Conservation (phyloP, 345 rosid species). For the Linum usitatissimum region DNA sequence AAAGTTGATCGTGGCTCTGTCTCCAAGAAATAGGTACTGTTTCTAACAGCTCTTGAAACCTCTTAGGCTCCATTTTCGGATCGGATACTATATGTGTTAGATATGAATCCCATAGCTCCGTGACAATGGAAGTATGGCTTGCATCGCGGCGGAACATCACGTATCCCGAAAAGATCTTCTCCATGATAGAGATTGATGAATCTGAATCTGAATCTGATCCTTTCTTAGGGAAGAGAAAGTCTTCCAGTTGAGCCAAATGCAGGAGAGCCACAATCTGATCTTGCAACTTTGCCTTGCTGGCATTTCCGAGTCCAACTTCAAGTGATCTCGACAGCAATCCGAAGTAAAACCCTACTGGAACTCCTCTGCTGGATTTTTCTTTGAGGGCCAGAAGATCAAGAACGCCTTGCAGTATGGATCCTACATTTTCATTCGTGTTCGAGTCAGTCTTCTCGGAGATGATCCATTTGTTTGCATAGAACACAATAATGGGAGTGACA, state of each 20-base stretch:
- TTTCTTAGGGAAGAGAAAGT: conserved; percentile 38
- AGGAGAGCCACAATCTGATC: conserved; percentile 47
- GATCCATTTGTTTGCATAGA: conserved; percentile 52
- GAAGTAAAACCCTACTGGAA: conserved; percentile 68
- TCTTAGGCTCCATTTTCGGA: conserved; percentile 30
- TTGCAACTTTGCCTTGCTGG: conserved; percentile 34
- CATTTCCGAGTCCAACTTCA: conserved; percentile 30
- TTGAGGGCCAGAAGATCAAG: conserved; percentile 46
- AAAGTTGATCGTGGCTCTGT: conserved; percentile 58
- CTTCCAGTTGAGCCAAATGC: conserved; percentile 39
- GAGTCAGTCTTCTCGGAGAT: conserved; percentile 25
- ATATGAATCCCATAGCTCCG: conserved; percentile 55
- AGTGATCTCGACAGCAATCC: conserved; percentile 43
- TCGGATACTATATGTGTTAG: conserved; percentile 35
- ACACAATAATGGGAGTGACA: conserved; percentile 49
- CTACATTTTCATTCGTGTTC: background rate
- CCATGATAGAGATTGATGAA: conserved; percentile 39
- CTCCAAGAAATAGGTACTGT: conserved; percentile 44
- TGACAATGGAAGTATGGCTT: conserved; percentile 29
- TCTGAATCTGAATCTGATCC: conserved; percentile 3
- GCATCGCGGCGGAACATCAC: conserved; percentile 26
- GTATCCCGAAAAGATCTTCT: conserved; percentile 38
- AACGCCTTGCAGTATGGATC: conserved; percentile 34
- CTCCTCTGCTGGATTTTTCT: conserved; percentile 36
- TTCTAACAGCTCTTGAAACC: conserved; percentile 51